Evolutionary conservation across 2,329 filamentous ascomycete species (phyloP), one percentile per base, ranked within the genome.

Genomic region (Graphiopsis chlorocephala): DNA sequence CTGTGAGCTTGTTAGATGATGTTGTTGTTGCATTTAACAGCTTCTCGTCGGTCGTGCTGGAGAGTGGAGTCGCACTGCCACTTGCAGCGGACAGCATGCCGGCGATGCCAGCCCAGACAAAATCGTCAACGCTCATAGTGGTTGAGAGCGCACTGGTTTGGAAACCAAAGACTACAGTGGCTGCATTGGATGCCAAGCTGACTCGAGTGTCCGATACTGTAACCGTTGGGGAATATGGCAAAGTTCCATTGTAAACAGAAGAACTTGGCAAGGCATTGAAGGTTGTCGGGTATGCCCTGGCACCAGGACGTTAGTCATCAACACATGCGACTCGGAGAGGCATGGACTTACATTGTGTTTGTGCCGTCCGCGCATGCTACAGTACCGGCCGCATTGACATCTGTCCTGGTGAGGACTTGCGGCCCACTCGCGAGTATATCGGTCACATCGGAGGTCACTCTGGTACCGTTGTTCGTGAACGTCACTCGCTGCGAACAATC

Each of bases 191-290:
- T 8, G 59, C 64, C 3, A 65, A 28, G 47, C 50, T 63, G 58
- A 56, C 48, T 23, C 28, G 42, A 3, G 72, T 77, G 5, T 73
- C 76, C 0, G 64, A 65, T 8, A 78, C 66, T 5, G 72, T 75
- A 25, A 79, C 68, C 3, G 73, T 17, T 12, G 7, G 42, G 14
- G 53, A 25, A 20, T 56, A 38, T 56, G 53, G 53, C 29, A 56
- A 4, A 5, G 20, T 38, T 23, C 53, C 53, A 15, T 56, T 56
- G 31, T 20, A 56, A 5, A 38, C 29, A 12, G 38, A 56, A n/a
- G 15, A 38, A 11, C 50, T 53, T n/a, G 50, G 50, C 4, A 53
- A 20, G 14, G 8, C 20, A 8, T 38, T 56, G 4, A 25, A 20
- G 4, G 31, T 31, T 26, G 53, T 56, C 26, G 53, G 53, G 10